Conservation (phyloP, 2,329 filamentous ascomycete species). For the Colletotrichum kahawae region DNA sequence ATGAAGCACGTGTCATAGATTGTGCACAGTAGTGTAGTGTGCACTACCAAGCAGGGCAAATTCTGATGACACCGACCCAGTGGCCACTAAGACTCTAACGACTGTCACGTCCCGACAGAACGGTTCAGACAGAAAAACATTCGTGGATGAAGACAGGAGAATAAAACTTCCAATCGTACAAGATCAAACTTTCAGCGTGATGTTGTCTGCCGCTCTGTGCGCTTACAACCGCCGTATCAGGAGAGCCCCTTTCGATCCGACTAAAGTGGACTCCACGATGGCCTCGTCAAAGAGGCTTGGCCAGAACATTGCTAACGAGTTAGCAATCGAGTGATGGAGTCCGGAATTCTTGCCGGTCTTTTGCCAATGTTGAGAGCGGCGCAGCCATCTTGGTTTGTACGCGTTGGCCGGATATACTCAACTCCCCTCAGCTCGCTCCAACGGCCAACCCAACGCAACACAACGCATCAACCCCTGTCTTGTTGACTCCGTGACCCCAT, state of each 20-base stretch:
- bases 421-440: not conserved
- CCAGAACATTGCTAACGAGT: not conserved
- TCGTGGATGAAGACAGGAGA: not conserved
- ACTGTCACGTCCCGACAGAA: not conserved
- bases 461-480: not conserved
- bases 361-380: not conserved
- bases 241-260: not conserved
- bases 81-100: not conserved
- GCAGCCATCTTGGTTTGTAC: not conserved
- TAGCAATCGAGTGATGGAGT: not conserved
- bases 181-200: not conserved
- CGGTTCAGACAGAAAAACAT: not conserved
- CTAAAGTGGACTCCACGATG: not conserved
- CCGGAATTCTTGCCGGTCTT: not conserved
- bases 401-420: slow-evolving; percentile 11
- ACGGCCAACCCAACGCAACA: not conserved
- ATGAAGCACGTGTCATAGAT: not conserved
- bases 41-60: not conserved
- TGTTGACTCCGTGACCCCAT: not conserved
- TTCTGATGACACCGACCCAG: not conserved
- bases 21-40: not conserved
- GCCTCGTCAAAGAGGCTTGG: not conserved
- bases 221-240: not conserved
- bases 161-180: not conserved
- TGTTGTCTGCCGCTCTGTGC: not conserved